Evolutionary conservation across 2,329 filamentous ascomycete genomes (phyloP).

Genomic region (Fusarium xyrophilum): DNA sequence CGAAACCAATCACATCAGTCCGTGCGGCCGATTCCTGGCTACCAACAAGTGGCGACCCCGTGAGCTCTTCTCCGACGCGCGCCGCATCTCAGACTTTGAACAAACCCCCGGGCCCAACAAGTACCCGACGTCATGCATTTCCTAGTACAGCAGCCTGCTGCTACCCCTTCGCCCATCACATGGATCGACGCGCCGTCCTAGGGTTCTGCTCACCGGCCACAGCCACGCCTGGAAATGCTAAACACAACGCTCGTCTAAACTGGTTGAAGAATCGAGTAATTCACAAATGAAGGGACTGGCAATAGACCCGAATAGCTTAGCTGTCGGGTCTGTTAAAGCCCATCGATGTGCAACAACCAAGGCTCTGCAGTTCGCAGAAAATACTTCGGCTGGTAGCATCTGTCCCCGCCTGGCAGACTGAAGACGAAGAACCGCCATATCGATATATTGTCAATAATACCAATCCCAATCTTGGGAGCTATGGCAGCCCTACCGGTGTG

Average conservation of each 20-base stretch:
- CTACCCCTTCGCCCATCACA: conserved; percentile 38
- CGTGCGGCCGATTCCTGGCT: conserved; percentile 32
- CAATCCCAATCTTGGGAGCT: neutral
- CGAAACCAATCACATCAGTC: conserved; percentile 37
- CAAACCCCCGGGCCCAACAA: conserved; percentile 30
- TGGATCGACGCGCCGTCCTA: conserved; percentile 34
- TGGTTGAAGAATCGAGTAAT: neutral
- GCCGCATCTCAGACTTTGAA: conserved; percentile 30
- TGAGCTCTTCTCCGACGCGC: conserved; percentile 35
- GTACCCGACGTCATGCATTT: conserved; percentile 38
- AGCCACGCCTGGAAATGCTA: conserved; percentile 34
- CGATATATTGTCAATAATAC: neutral
- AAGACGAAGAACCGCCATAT: conserved; percentile 3
- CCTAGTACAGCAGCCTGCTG: conserved; percentile 39
- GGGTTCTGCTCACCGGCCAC: conserved; percentile 38
- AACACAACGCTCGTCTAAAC: conserved; percentile 1
- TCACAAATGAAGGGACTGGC: neutral
- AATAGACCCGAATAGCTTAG: neutral
- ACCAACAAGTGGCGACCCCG: conserved; percentile 38
- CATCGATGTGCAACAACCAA: conserved; percentile 17
- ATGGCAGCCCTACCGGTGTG: neutral
- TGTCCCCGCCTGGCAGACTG: conserved; percentile 9
- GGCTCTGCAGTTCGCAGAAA: conserved; percentile 6
- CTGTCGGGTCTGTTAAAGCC: conserved; percentile 23
- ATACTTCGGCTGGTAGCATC: conserved; percentile 14